Evolutionary conservation across 106 monocot species (phyloP).

Genomic region (Alisma plantagoaquatica): DNA sequence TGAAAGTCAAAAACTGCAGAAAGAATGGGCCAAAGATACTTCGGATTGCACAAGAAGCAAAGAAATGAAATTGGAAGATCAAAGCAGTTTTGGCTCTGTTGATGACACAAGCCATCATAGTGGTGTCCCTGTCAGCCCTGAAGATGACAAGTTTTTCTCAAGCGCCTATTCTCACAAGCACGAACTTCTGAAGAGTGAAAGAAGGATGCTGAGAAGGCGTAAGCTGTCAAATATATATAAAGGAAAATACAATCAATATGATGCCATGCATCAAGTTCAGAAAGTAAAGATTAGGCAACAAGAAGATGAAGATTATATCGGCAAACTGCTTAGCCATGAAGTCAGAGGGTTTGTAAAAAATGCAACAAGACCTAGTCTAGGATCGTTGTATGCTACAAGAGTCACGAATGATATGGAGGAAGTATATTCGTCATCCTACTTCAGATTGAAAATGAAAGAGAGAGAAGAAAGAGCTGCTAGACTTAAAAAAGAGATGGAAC

Average conservation of each 20-base stretch:
- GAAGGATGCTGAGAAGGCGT: constrained; percentile 8
- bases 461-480: constrained; percentile 12
- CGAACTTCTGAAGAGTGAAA: neutral
- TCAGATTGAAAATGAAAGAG: constrained; percentile 5
- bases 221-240: constrained; percentile 9
- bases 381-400: neutral
- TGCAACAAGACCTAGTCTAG: neutral
- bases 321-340: constrained; percentile 9
- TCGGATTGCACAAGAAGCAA: neutral
- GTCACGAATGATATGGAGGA: neutral
- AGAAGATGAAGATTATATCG: constrained; percentile 1
- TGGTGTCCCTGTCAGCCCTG: neutral
- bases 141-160: neutral
- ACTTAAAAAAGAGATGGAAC: constrained; percentile 10
- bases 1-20: neutral
- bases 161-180: neutral
- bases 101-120: neutral
- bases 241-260: constrained; percentile 1
- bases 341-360: neutral
- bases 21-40: neutral
- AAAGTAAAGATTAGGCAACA: constrained; percentile 2
- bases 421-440: constrained; percentile 3
- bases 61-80: constrained; percentile 5
- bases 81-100: neutral
- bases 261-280: constrained; percentile 1